Conservation (phyloP, 768 basidiomycete genomes). For the Hemileccinum rubropunctum region DNA sequence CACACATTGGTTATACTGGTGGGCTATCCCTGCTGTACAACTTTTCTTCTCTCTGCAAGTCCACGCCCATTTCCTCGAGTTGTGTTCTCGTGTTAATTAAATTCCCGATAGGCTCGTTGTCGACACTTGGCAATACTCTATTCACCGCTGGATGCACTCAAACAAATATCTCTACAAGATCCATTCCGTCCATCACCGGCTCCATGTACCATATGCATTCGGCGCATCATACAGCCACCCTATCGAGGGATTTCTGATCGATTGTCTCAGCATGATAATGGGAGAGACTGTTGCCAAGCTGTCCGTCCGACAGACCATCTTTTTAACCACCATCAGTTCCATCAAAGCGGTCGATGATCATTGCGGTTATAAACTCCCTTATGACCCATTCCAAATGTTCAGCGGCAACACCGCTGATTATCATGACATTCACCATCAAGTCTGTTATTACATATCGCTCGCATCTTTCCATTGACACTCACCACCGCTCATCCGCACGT, state of each 20-base stretch:
- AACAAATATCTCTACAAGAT: constrained; percentile 90
- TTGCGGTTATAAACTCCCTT: constrained; percentile 86
- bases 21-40: constrained; percentile 76
- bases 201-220: constrained; percentile 96
- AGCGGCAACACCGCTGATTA: constrained; percentile 92
- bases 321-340: constrained; percentile 81
- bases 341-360: constrained; percentile 96
- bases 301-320: constrained; percentile 75
- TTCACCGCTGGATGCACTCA: constrained; percentile 91
- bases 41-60: constrained; percentile 81
- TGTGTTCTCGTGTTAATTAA: not conserved
- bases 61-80: not conserved
- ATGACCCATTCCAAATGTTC: constrained; percentile 86
- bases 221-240: constrained; percentile 98
- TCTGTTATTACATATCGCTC: constrained; percentile 27
- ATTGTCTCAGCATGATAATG: constrained; percentile 73
- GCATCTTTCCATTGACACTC: not conserved
- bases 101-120: constrained; percentile 68
- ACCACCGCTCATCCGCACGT: not conserved
- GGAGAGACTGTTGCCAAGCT: constrained; percentile 70
- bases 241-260: constrained; percentile 88
- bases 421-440: constrained; percentile 98
- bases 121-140: constrained; percentile 98
- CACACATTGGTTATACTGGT: constrained; percentile 87
- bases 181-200: constrained; percentile 92